Evolutionary conservation across 2,329 filamentous ascomycete genomes (phyloP), one percentile per base, ranked within the genome.

Genomic region (Drechslerella stenobrocha): DNA sequence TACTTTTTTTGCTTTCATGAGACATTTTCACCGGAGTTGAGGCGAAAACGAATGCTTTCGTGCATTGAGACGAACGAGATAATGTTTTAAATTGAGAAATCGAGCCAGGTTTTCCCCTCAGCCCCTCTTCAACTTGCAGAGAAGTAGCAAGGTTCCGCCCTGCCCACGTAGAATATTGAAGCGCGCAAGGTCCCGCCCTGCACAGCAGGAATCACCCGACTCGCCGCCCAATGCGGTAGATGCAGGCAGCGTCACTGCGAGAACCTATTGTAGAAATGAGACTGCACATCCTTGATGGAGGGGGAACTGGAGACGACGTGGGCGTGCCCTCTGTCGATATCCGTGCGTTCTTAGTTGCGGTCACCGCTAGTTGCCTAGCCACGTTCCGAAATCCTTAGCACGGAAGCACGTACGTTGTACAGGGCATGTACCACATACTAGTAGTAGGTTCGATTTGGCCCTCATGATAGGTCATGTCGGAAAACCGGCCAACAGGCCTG

Each of bases 81-180:
- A 15, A 48, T 34, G 48, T 42, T 42, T 18, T 13, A 26, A 23
- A 26, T 30, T 47, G 26, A 23, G 42, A 26, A 46, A 46, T 46
- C 4, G 18, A 46, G 23, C 26, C 44, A 67, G 55, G 63, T 60
- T 67, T 56, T 58, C 28, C 26, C 42, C 28, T 47, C 55, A 47
- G 50, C 47, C 45, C 53, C 13, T 26, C 6, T 11, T 42, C 46
- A 52, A 56, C 63, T 67, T 20, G 63, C 63, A 67, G 63, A 67
- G 63, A 67, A 67, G 63, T 67, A 67, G 63, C 63, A 67, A 67
- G 63, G 63, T 67, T 52, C 30, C 63, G 63, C 63, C 63, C 63
- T 67, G 63, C 63, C 63, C 56, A 63, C 45, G 63, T 67, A 60
- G 50, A 67, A 60, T 56, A 67, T 67, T 67, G 63, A 67, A 67